Evolutionary conservation across 1,139 yeast genomes (phyloP).

Genomic region (Diutina rugosa): DNA sequence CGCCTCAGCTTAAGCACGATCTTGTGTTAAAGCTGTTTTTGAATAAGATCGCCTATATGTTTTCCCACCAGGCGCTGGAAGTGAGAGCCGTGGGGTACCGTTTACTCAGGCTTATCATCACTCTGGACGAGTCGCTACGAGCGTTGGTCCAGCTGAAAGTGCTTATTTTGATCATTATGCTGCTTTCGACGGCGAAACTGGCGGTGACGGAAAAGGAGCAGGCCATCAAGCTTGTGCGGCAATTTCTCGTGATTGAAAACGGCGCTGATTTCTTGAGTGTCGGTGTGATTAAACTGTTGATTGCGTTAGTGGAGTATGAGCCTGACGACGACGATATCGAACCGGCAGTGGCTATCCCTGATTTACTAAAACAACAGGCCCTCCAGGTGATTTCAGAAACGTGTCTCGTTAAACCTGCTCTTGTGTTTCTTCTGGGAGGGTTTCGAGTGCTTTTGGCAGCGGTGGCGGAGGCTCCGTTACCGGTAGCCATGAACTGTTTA

Average conservation of each 20-base stretch:
- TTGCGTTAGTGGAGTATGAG: slow-evolving; percentile 38
- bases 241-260: slow-evolving; percentile 41
- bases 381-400: slow-evolving; percentile 66
- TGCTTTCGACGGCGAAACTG: slow-evolving; percentile 44
- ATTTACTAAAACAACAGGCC: slow-evolving; percentile 11
- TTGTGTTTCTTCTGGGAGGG: slow-evolving; percentile 54
- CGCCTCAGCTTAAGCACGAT: slow-evolving; percentile 56
- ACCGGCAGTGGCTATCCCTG: slow-evolving; percentile 2
- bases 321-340: neutral
- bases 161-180: slow-evolving; percentile 49
- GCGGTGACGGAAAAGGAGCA: slow-evolving; percentile 60
- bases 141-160: slow-evolving; percentile 37
- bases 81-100: slow-evolving; percentile 70
- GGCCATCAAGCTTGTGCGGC: slow-evolving; percentile 61
- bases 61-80: slow-evolving; percentile 45
- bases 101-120: slow-evolving; percentile 51
- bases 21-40: slow-evolving; percentile 51
- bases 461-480: slow-evolving; percentile 50
- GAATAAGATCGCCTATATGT: slow-evolving; percentile 44
- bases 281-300: slow-evolving; percentile 61
- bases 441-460: slow-evolving; percentile 44
- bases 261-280: slow-evolving; percentile 47
- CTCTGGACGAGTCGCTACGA: slow-evolving; percentile 37
- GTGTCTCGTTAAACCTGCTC: slow-evolving; percentile 45
- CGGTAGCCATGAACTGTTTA: slow-evolving; percentile 41